These are phyloP conservation scores for Colletotrichum sp. DNA, from an alignment of 2,329 filamentous ascomycete species.

Conservation along the genomic window DNA sequence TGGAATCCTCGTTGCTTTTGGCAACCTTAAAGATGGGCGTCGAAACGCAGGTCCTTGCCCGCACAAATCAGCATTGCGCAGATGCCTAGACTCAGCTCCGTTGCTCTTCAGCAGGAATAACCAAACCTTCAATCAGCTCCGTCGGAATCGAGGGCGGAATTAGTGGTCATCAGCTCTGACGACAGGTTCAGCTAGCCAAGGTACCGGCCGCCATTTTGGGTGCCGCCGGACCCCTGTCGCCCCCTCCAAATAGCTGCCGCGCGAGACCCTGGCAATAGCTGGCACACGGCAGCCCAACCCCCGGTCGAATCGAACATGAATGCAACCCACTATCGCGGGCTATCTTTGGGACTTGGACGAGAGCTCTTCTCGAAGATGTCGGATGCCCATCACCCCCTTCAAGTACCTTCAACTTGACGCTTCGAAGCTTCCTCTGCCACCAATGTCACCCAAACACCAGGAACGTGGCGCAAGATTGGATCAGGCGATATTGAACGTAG, in stretches of 20 bases:
- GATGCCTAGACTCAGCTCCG: not conserved
- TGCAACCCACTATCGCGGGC: not conserved
- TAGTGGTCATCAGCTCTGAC: not conserved
- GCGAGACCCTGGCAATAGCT: not conserved
- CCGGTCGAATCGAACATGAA: not conserved
- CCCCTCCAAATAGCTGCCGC: not conserved
- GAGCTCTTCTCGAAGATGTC: not conserved
- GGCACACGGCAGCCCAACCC: not conserved
- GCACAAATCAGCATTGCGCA: not conserved
- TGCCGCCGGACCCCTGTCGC: not conserved
- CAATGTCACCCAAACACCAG: not conserved
- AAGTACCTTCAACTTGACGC: not conserved
- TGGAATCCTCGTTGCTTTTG: not conserved
- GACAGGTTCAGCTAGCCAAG: not conserved
- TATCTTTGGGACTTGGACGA: not conserved
- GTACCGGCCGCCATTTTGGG: not conserved
- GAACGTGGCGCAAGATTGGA: not conserved
- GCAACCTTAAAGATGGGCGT: not conserved
- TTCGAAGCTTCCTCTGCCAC: not conserved
- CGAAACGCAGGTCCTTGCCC: not conserved
- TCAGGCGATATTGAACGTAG: not conserved
- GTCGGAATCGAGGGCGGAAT: not conserved
- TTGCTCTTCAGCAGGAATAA: not conserved
- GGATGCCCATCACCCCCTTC: not conserved
- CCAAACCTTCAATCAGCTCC: not conserved